Base-by-base conservation (phyloP, 805 yeast species). In the Naumovozyma baii region DNA sequence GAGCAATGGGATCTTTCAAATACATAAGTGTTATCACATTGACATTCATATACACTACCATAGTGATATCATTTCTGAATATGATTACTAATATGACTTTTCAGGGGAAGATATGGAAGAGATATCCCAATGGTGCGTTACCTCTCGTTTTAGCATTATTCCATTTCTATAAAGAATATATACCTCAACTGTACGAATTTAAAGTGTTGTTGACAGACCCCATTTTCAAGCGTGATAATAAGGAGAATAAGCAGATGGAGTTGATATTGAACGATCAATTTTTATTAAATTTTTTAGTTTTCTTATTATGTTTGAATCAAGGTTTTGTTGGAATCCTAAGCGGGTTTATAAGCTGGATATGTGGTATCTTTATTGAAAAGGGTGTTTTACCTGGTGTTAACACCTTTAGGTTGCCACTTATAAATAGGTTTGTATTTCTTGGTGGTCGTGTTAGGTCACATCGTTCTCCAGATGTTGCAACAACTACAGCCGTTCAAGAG, bases 1-100 rank as follows among this genome's bases (percentile, higher is more conserved):
- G 84, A 37, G 57, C 73, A 36, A 69, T 69, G 50, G 84, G 84
- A 1, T 68, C 78, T 10, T 56, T 69, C 35, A 75, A 73, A 48
- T 74, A 75, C 47, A 47, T 73, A 9, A 68, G 76, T 29, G 50
- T 73, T 13, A 51, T 78, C 2, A 39, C 66, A 1, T 48, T 76
- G 31, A 59, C 72, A 29, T 66, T 66, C 18, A 13, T 69, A 2
- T 79, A 77, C 61, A 78, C 77, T 42, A 56, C 71, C 1, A 43
- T 68, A 4, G 48, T 61, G 7, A 55, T 70, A 4, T 55, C 67
- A 10, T 30, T 66, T 1, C 40, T 68, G 29, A 65, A 69, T 15
- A 31, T 57, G 26, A 30, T 57, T 1, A 32, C 49, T 10, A 63
- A 62, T 43, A 35, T 43, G 4, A 14, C 64, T 1, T 26, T 64